These are phyloP conservation scores for Fusarium palustre DNA, from an alignment of 2,329 filamentous ascomycete genomes.

Conservation along the genomic window DNA sequence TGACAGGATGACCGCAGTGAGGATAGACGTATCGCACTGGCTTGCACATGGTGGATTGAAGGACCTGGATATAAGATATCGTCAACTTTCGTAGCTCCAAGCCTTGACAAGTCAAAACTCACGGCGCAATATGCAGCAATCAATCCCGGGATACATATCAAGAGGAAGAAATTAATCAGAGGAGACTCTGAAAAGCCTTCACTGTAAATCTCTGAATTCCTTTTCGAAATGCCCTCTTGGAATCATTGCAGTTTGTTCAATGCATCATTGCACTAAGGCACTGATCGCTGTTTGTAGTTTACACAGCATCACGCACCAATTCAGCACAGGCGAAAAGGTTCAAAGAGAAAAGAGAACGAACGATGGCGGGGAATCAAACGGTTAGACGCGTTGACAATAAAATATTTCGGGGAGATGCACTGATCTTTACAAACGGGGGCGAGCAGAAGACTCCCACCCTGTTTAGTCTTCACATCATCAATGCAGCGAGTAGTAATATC, in stretches of 20 bases:
- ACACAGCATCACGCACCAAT: slow-evolving; percentile 10
- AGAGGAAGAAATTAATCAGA: not conserved
- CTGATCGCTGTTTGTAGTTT: slow-evolving; percentile 9
- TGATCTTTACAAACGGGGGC: slow-evolving; percentile 1
- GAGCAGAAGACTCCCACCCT: too few species aligned
- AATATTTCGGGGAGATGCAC: not conserved
- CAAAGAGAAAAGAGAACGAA: slow-evolving; percentile 2
- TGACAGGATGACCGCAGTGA: slow-evolving; percentile 40
- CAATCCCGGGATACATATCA: not conserved
- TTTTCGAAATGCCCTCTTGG: not conserved
- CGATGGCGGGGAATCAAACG: slow-evolving; percentile 5
- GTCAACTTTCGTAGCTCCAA: not conserved
- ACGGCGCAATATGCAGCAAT: not conserved
- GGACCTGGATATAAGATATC: not conserved
- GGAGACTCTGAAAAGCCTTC: too few species aligned
- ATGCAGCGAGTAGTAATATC: too few species aligned
- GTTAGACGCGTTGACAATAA: not conserved
- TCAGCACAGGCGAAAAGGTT: slow-evolving; percentile 8
- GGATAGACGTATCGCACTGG: slow-evolving; percentile 40
- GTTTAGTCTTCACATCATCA: not conserved
- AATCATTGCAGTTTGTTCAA: not conserved
- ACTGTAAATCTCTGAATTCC: too few species aligned
- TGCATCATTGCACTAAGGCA: not conserved
- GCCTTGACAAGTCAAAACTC: not conserved
- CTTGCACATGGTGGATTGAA: slow-evolving; percentile 39